A percentile compares a stretch with the other conserved stretches of the same genome.
These are phyloP conservation scores for Vaccinium darrowii DNA, from an alignment of 148 eudicot species.

Conservation along the genomic window DNA sequence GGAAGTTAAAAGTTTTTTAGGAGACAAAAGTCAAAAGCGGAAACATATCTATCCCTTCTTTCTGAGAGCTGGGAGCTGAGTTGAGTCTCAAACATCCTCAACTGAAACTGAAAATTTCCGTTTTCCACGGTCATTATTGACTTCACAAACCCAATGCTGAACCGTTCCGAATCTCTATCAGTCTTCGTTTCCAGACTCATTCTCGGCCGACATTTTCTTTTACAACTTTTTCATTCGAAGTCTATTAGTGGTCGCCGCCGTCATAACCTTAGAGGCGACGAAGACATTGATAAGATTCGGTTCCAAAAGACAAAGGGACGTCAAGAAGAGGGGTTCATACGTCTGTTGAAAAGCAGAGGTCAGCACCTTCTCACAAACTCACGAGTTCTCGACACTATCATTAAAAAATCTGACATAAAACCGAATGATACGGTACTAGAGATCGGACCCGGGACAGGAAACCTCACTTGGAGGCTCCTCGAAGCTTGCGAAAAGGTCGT, in stretches of 20 bases:
- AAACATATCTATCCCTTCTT: too few species aligned
- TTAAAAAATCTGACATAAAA: constrained; percentile 49
- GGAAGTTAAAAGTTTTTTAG: too few species aligned
- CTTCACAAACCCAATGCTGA: constrained; percentile 4
- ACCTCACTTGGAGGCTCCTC: constrained; percentile 83
- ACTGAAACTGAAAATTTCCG: neutral
- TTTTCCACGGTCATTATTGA: neutral
- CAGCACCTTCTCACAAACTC: constrained; percentile 83
- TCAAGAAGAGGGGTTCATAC: constrained; percentile 38
- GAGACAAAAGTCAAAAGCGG: too few species aligned
- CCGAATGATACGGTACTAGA: constrained; percentile 78
- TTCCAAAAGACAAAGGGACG: constrained; percentile 20
- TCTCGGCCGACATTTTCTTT: neutral
- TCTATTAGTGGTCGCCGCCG: constrained; percentile 15
- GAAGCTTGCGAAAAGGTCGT: constrained; percentile 69
- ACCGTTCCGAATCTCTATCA: neutral
- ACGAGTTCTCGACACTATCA: constrained; percentile 77
- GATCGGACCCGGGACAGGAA: constrained; percentile 97
- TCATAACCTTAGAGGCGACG: constrained; percentile 11
- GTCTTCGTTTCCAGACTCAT: neutral
- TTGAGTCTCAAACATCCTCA: too few species aligned
- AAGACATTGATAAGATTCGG: constrained; percentile 23
- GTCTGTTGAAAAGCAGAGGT: constrained; percentile 71
- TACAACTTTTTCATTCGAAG: constrained; percentile 22
- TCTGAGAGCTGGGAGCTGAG: too few species aligned